Percentiles rank a stretch among this genome's conserved stretches.
Evolutionary conservation across 768 basidiomycete species (phyloP).

Genomic region (Leccinum subtestaceum): DNA sequence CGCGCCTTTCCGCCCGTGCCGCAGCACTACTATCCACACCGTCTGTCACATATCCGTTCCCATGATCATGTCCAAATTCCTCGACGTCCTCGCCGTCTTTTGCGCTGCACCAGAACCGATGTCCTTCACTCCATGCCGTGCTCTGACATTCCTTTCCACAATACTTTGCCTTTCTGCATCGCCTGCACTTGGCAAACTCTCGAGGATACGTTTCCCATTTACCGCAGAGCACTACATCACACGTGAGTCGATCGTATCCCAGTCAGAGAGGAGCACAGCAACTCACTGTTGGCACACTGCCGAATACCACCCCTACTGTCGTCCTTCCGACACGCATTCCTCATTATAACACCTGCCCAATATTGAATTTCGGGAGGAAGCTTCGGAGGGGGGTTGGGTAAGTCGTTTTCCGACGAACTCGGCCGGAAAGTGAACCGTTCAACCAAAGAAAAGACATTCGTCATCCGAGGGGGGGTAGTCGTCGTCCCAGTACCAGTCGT

Average conservation of each 20-base stretch:
- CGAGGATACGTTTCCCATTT: constrained; percentile 90
- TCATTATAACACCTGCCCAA: constrained; percentile 99
- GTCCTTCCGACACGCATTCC: constrained; percentile 98
- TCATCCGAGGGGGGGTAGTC: constrained; percentile 44
- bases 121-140: constrained; percentile 94
- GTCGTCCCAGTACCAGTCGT: constrained; percentile 16
- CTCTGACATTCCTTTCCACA: constrained; percentile 98
- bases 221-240: constrained; percentile 78
- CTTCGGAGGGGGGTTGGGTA: constrained; percentile 65
- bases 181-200: constrained; percentile 94
- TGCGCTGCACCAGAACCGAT: constrained; percentile 90
- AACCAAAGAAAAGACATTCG: constrained; percentile 94
- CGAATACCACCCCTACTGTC: constrained; percentile 89
- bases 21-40: constrained; percentile 10
- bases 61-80: constrained; percentile 30
- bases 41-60: constrained; percentile 9
- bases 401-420: constrained; percentile 72
- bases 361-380: constrained; percentile 92
- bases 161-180: constrained; percentile 97
- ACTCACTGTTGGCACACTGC: constrained; percentile 94
- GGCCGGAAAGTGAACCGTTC: constrained; percentile 96
- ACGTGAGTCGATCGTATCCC: constrained; percentile 1
- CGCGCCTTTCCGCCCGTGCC: constrained; percentile 35
- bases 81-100: constrained; percentile 49
- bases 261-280: background rate